Evolutionary conservation across 2,329 filamentous ascomycete genomes (phyloP).

Genomic region (Acrocalymma vagum): DNA sequence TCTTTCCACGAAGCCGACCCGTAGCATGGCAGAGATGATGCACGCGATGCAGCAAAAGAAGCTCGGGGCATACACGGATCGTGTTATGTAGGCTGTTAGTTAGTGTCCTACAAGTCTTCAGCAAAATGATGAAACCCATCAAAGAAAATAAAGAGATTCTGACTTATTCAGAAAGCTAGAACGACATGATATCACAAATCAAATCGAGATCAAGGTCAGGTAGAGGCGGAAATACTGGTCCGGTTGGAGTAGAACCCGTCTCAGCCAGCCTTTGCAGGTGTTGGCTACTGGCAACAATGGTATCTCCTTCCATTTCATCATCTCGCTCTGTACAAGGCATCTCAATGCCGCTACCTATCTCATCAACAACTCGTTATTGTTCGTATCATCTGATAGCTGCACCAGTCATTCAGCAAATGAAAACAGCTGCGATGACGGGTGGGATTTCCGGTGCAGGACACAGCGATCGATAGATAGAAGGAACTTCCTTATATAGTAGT

Average conservation of each 20-base stretch:
- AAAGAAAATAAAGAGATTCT: conserved; percentile 1
- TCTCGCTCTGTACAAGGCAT: conserved; percentile 3
- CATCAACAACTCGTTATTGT: conserved; percentile 1
- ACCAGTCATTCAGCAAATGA: neutral
- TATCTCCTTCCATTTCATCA: conserved; percentile 1
- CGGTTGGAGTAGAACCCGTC: neutral
- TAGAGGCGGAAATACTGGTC: conserved; percentile 2
- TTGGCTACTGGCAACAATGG: neutral
- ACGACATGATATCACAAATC: conserved; percentile 1
- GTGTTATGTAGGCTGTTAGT: conserved; percentile 1
- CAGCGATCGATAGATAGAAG: too few species aligned
- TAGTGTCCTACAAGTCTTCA: neutral
- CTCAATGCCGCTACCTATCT: neutral
- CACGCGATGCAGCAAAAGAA: neutral
- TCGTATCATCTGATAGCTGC: neutral
- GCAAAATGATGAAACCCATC: conserved; percentile 1
- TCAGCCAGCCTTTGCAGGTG: neutral
- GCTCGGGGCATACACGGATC: neutral
- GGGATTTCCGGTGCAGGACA: too few species aligned
- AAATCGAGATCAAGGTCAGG: conserved; percentile 1
- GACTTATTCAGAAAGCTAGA: conserved; percentile 1
- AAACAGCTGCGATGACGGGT: neutral
- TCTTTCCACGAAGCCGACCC: neutral
- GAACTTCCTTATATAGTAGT: too few species aligned
- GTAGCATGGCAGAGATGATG: neutral